Evolutionary conservation across 768 basidiomycete genomes (phyloP).

Genomic region (Termitomyces sp.): DNA sequence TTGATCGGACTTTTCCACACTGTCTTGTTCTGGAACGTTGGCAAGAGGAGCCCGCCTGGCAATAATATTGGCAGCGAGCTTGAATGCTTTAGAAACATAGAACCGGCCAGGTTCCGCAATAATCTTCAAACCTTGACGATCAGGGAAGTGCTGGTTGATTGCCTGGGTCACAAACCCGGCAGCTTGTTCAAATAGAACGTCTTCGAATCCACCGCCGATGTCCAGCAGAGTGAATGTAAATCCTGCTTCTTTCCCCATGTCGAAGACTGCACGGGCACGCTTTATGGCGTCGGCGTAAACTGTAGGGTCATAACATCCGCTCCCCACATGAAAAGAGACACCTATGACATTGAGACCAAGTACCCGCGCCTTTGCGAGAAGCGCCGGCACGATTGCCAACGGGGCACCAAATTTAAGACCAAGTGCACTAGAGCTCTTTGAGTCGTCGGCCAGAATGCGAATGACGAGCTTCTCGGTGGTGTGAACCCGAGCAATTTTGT

Average conservation of each 20-base stretch:
- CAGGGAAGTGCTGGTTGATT: conserved; percentile 81
- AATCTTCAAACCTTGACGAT: conserved; percentile 64
- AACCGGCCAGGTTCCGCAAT: conserved; percentile 98
- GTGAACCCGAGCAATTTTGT: conserved; percentile 84
- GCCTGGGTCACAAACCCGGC: conserved; percentile 68
- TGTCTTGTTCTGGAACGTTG: conserved; percentile 26
- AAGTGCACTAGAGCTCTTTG: conserved; percentile 88
- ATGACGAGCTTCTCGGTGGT: conserved; percentile 84
- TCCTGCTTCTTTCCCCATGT: conserved; percentile 80
- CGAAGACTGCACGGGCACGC: conserved; percentile 83
- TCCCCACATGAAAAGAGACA: conserved; percentile 98
- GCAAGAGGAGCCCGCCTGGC: conserved; percentile 69
- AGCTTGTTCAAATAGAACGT: conserved; percentile 77
- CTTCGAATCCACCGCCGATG: conserved; percentile 96
- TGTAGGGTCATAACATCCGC: conserved; percentile 92
- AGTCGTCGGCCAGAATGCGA: conserved; percentile 96
- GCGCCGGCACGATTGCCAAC: conserved; percentile 70
- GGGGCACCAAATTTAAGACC: conserved; percentile 96
- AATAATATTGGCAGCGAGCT: conserved; percentile 89
- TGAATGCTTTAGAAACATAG: conserved; percentile 91
- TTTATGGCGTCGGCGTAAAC: conserved; percentile 87
- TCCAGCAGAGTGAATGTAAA: conserved; percentile 85
- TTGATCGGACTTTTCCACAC: conserved; percentile 34
- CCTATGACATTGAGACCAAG: conserved; percentile 86
- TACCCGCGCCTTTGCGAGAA: conserved; percentile 77